These are phyloP conservation scores for Senna tora DNA, from an alignment of 306 rosid genomes.

Conservation along the genomic window DNA sequence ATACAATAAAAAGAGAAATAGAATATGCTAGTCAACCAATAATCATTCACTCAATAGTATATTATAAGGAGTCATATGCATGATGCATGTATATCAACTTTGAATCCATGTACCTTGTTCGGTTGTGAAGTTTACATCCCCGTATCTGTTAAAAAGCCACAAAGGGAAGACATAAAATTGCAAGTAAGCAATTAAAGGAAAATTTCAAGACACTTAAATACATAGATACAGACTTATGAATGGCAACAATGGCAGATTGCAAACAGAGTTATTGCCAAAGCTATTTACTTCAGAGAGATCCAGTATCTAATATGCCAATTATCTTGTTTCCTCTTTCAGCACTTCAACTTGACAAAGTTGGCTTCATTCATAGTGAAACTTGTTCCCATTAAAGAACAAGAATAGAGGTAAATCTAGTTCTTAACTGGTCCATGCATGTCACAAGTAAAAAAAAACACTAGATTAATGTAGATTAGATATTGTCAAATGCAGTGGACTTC, in stretches of 20 bases:
- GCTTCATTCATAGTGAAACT: slow-evolving; percentile 29
- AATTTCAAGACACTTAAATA: slow-evolving; percentile 15
- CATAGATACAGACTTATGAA: slow-evolving; percentile 5
- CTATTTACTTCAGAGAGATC: slow-evolving; percentile 8
- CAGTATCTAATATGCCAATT: slow-evolving; percentile 17
- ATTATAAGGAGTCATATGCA: not conserved
- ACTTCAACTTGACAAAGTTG: slow-evolving; percentile 6
- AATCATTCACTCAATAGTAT: slow-evolving; percentile 7
- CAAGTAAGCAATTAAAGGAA: slow-evolving; percentile 32
- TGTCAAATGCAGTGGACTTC: slow-evolving; percentile 12
- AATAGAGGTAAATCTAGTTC: slow-evolving; percentile 23
- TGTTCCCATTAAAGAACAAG: slow-evolving; percentile 7
- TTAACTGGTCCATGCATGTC: slow-evolving; percentile 17
- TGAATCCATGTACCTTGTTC: slow-evolving; percentile 69
- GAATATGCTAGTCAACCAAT: slow-evolving; percentile 15
- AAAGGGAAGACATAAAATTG: slow-evolving; percentile 32
- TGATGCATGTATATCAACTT: slow-evolving; percentile 18
- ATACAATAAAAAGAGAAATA: slow-evolving; percentile 33
- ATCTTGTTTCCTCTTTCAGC: slow-evolving; percentile 28
- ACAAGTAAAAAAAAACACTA: not conserved
- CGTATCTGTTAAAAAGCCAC: slow-evolving; percentile 65
- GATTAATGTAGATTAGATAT: slow-evolving; percentile 11
- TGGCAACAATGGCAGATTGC: not conserved
- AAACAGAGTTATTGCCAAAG: not conserved
- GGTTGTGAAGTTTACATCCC: slow-evolving; percentile 83